Conservation (phyloP, 805 yeast species). For the Candida ulmi region DNA sequence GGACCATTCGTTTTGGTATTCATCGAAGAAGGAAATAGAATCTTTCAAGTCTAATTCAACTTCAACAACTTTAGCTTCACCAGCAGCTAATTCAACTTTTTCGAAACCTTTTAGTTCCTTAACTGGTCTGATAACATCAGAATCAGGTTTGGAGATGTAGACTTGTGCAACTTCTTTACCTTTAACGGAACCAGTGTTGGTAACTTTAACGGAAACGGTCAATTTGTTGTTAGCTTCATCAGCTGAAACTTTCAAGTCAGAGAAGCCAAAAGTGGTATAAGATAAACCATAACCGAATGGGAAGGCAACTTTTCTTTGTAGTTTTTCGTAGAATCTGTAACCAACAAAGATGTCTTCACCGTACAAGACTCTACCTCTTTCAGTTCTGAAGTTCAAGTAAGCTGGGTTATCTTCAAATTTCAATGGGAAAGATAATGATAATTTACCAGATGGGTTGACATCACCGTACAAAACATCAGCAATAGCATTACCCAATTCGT, state of each 20-base stretch:
- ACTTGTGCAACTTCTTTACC: slow-evolving; percentile 56
- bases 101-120: slow-evolving; percentile 58
- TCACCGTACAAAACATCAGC: slow-evolving; percentile 61
- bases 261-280: slow-evolving; percentile 44
- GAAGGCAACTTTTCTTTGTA: slow-evolving; percentile 41
- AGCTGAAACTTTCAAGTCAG: slow-evolving; percentile 29
- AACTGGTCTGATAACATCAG: slow-evolving; percentile 39
- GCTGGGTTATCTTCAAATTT: slow-evolving; percentile 51
- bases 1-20: slow-evolving; percentile 42
- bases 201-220: slow-evolving; percentile 32
- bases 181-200: slow-evolving; percentile 40
- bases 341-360: slow-evolving; percentile 68
- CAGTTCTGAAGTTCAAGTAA: slow-evolving; percentile 43
- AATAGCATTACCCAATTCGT: slow-evolving; percentile 52
- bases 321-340: slow-evolving; percentile 53
- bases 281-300: slow-evolving; percentile 64
- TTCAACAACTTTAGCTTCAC: slow-evolving; percentile 33
- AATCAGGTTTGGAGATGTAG: slow-evolving; percentile 35
- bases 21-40: slow-evolving; percentile 50
- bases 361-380: slow-evolving; percentile 48
- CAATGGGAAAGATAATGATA: slow-evolving; percentile 50
- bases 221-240: slow-evolving; percentile 23
- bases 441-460: slow-evolving; percentile 54
- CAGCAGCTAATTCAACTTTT: slow-evolving; percentile 41
- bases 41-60: slow-evolving; percentile 40